Percentiles rank a stretch among this genome's conserved stretches.
Conservation (phyloP, 2,329 filamentous ascomycete species). For the Fusarium sororula region DNA sequence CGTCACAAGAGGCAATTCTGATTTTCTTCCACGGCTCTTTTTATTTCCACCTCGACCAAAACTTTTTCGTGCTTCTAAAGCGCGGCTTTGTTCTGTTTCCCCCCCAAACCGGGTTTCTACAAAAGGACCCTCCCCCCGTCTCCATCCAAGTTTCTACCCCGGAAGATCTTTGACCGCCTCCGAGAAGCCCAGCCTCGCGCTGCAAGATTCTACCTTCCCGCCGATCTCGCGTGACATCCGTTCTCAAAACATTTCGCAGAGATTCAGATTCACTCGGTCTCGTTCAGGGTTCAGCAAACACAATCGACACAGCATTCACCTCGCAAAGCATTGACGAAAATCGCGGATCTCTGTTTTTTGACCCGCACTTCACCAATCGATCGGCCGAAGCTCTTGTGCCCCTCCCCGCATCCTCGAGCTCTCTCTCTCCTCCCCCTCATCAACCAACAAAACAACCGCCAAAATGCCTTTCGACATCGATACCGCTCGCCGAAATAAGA, state of each 20-base stretch:
- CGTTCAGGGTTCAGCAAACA: not conserved
- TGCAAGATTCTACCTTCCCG: constrained; percentile 22
- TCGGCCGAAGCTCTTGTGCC: constrained; percentile 31
- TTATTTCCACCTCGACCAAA: not conserved
- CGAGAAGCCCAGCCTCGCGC: constrained; percentile 33
- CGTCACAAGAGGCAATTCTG: not conserved
- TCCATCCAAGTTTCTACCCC: constrained; percentile 33
- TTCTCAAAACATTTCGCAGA: constrained; percentile 18
- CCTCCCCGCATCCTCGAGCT: constrained; percentile 34
- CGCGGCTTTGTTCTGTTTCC: not conserved
- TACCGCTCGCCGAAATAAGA: constrained; percentile 84
- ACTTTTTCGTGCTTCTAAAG: not conserved
- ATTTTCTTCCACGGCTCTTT: constrained; percentile 7
- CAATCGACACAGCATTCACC: not conserved
- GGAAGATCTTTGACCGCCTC: constrained; percentile 42
- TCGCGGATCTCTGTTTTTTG: constrained; percentile 20
- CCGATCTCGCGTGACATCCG: constrained; percentile 37
- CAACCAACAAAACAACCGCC: constrained; percentile 4
- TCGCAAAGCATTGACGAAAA: constrained; percentile 8
- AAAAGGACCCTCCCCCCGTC: constrained; percentile 34
- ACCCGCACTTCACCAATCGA: constrained; percentile 31
- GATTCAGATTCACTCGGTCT: not conserved
- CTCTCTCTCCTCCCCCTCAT: constrained; percentile 1
- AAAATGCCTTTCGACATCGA: constrained; percentile 69
- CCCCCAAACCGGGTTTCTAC: constrained; percentile 2